These are phyloP conservation scores for Hapsidospora chrysogenum DNA, from an alignment of 495 filamentous ascomycete genomes.

Conservation along the genomic window DNA sequence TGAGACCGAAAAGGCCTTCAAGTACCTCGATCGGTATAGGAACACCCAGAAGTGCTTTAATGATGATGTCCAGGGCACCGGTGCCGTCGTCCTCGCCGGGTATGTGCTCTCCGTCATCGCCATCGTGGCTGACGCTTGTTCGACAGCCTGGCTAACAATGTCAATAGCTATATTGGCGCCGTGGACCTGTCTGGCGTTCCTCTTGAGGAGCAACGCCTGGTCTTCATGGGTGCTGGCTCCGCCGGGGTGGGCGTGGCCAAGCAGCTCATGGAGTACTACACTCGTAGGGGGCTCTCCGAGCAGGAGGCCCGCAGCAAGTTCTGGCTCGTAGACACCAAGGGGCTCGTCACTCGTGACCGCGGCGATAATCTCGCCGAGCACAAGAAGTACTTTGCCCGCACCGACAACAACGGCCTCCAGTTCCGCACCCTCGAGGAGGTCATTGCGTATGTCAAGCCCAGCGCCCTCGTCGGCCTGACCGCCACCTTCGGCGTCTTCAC, in stretches of 20 bases:
- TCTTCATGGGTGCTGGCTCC: conserved; percentile 91
- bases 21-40: conserved; percentile 76
- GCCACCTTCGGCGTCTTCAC: conserved; percentile 93
- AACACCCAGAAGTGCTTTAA: conserved; percentile 90
- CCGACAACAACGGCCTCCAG: conserved; percentile 83
- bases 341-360: conserved; percentile 83
- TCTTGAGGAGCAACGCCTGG: conserved; percentile 77
- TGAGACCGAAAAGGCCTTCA: conserved; percentile 85
- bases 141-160: no score
- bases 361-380: conserved; percentile 90
- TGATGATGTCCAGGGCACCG: conserved; percentile 96
- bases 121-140: conserved; percentile 6
- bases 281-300: conserved; percentile 83
- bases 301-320: conserved; percentile 80
- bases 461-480: conserved; percentile 84
- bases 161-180: conserved; percentile 66
- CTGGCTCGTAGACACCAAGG: conserved; percentile 95
- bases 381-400: conserved; percentile 92
- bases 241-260: conserved; percentile 95
- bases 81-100: conserved; percentile 84
- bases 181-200: conserved; percentile 78
- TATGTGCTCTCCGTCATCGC: conserved; percentile 17
- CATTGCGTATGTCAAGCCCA: conserved; percentile 84
- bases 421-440: conserved; percentile 81
- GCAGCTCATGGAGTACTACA: conserved; percentile 92